These are phyloP conservation scores for Xylaria acuta DNA, from an alignment of 495 filamentous ascomycete genomes.

Conservation along the genomic window DNA sequence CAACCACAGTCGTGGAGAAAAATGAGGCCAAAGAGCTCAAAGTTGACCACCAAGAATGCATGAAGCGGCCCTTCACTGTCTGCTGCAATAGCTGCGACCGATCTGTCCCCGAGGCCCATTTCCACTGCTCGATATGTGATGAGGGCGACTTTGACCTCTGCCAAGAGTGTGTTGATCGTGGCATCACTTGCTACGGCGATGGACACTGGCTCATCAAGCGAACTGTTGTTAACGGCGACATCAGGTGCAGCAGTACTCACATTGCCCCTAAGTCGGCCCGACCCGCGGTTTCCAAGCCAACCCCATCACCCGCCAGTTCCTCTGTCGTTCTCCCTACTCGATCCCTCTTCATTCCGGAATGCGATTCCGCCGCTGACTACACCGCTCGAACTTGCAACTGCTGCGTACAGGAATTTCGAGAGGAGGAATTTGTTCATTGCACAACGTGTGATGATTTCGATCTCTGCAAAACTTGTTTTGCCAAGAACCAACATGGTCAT, in stretches of 20 bases:
- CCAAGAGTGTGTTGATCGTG: constrained; percentile 73
- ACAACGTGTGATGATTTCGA: constrained; percentile 86
- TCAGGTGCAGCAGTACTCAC: constrained; percentile 85
- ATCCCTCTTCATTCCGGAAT: constrained; percentile 30
- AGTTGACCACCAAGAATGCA: constrained; percentile 19
- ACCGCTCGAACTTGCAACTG: constrained; percentile 87
- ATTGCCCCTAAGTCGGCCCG: constrained; percentile 59
- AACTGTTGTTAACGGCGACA: constrained; percentile 74
- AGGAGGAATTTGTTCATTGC: constrained; percentile 85
- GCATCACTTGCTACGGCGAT: constrained; percentile 75
- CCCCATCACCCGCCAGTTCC: background rate
- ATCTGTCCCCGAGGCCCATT: constrained; percentile 81
- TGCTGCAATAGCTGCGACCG: constrained; percentile 91
- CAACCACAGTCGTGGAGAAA: background rate
- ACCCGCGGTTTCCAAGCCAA: constrained; percentile 17
- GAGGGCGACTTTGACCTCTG: constrained; percentile 96
- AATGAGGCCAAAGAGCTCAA: background rate
- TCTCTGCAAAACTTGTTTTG: constrained; percentile 83
- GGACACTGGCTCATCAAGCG: constrained; percentile 96
- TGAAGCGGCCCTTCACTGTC: constrained; percentile 60
- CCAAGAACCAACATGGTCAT: constrained; percentile 82
- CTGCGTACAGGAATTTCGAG: constrained; percentile 79
- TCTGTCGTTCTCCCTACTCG: background rate
- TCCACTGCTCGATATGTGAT: constrained; percentile 93
- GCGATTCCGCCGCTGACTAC: constrained; percentile 19